A percentile compares a stretch with the other conserved stretches of the same genome.
Conservation (phyloP, 2,329 filamentous ascomycete genomes). For the Dactylellina cionopaga region DNA sequence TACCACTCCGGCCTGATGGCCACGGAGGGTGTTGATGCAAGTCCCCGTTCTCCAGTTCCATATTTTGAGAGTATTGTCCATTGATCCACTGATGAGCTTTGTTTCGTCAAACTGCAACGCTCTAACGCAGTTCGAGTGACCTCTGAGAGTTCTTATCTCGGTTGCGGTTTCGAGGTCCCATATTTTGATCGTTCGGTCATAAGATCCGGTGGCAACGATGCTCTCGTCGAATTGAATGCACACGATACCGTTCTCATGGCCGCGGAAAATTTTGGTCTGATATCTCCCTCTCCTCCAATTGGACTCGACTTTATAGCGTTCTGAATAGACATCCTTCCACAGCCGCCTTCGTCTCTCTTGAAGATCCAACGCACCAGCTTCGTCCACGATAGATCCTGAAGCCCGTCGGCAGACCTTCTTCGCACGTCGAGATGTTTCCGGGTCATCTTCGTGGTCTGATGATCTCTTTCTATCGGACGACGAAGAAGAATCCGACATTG, state of each 20-base stretch:
- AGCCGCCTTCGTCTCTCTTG: conserved; percentile 66
- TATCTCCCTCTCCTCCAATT: conserved; percentile 98
- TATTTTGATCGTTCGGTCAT: conserved; percentile 93
- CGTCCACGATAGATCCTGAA: conserved; percentile 57
- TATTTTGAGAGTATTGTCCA: conserved; percentile 87
- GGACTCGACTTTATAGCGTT: conserved; percentile 91
- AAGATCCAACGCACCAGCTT: conserved; percentile 64
- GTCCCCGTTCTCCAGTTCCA: conserved; percentile 97
- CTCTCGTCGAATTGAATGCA: conserved; percentile 84
- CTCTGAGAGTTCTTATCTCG: conserved; percentile 82
- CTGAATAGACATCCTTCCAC: conserved; percentile 98
- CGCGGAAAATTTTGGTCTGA: conserved; percentile 82
- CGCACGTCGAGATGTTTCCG: conserved; percentile 42
- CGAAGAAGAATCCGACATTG: conserved; percentile 1
- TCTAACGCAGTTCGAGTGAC: conserved; percentile 84
- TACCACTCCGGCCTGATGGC: conserved; percentile 84
- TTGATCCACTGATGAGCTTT: conserved; percentile 87
- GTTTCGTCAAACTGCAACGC: conserved; percentile 92
- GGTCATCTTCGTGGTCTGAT: conserved; percentile 60
- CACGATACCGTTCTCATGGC: conserved; percentile 71
- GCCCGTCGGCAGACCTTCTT: conserved; percentile 47
- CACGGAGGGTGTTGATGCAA: conserved; percentile 80
- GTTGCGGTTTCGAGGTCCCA: conserved; percentile 93
- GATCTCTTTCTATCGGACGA: conserved; percentile 43
- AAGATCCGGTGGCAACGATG: conserved; percentile 91